Evolutionary conservation across 495 filamentous ascomycete genomes (phyloP).

Genomic region (Trichoderma erinaceum): DNA sequence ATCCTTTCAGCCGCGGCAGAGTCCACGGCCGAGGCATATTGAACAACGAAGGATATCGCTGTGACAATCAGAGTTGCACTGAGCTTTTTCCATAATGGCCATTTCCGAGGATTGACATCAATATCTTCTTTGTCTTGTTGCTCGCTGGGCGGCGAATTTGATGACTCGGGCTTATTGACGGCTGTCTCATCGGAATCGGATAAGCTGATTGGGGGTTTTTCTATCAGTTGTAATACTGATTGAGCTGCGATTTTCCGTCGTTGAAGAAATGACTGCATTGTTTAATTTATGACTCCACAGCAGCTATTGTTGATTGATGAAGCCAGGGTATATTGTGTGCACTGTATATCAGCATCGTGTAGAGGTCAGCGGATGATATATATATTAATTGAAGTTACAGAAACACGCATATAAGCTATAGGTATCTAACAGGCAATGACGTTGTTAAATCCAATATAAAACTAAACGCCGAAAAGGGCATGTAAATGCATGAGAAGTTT

Average conservation of each 20-base stretch:
- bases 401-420: too few relatives aligned
- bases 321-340: too few relatives aligned
- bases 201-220: neutral
- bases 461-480: too few relatives aligned
- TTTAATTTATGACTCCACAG: neutral
- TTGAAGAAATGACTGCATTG: neutral
- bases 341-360: neutral
- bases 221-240: neutral
- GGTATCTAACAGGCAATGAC: too few relatives aligned
- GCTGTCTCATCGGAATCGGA: neutral
- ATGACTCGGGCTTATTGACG: neutral
- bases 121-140: neutral
- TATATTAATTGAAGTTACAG: too few relatives aligned
- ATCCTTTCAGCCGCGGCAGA: conserved; percentile 41
- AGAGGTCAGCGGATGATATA: too few relatives aligned
- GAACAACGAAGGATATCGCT: conserved; percentile 42
- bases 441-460: too few relatives aligned
- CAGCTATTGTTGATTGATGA: neutral
- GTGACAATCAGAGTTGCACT: conserved; percentile 43
- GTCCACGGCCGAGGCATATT: conserved; percentile 48
- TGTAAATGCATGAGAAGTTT: too few relatives aligned
- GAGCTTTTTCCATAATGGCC: conserved; percentile 19
- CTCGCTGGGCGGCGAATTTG: neutral
- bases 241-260: neutral
- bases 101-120: conserved; percentile 6